phyloP scores from a whole-genome alignment of 805 yeast species.

The Komagataella pseudopastoris region DNA sequence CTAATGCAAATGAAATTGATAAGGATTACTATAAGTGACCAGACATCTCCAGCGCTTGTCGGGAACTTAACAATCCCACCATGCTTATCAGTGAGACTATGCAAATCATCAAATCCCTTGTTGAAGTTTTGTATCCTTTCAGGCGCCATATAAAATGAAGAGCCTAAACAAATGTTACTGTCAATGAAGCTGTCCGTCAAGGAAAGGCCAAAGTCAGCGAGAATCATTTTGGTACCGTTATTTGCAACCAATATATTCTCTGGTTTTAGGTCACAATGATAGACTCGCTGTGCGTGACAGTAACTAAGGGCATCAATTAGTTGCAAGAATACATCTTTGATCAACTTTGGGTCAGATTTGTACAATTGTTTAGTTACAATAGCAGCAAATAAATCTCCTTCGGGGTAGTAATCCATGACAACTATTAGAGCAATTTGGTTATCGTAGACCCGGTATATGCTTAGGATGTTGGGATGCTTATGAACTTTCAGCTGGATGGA shows the following conservation, averaged over 20 bases:
- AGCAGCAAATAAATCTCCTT: conserved; percentile 77
- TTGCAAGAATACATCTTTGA: conserved; percentile 55
- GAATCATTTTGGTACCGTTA: conserved; percentile 39
- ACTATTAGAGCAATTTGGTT: conserved; percentile 48
- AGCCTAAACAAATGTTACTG: conserved; percentile 72
- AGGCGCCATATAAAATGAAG: conserved; percentile 88
- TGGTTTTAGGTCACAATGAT: conserved; percentile 92
- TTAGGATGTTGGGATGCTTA: conserved; percentile 63
- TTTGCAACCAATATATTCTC: conserved; percentile 70
- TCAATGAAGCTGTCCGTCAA: conserved; percentile 43
- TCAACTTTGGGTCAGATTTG: conserved; percentile 30
- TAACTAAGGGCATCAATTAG: conserved; percentile 71
- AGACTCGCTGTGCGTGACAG: conserved; percentile 74
- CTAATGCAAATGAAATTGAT: conserved; percentile 72
- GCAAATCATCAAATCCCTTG: conserved; percentile 13
- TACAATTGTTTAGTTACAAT: conserved; percentile 68
- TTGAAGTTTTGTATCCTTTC: conserved; percentile 43
- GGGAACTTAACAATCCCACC: conserved; percentile 30
- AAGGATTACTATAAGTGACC: conserved; percentile 77
- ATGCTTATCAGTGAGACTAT: conserved; percentile 2
- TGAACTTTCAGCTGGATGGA: conserved; percentile 65
- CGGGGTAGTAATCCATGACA: conserved; percentile 75
- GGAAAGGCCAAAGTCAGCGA: conserved; percentile 89
- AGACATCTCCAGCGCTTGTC: conserved; percentile 68
- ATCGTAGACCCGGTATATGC: conserved; percentile 62